phyloP scores from a whole-genome alignment of 2,329 filamentous ascomycete genomes.

The Calonectria pteridis region DNA sequence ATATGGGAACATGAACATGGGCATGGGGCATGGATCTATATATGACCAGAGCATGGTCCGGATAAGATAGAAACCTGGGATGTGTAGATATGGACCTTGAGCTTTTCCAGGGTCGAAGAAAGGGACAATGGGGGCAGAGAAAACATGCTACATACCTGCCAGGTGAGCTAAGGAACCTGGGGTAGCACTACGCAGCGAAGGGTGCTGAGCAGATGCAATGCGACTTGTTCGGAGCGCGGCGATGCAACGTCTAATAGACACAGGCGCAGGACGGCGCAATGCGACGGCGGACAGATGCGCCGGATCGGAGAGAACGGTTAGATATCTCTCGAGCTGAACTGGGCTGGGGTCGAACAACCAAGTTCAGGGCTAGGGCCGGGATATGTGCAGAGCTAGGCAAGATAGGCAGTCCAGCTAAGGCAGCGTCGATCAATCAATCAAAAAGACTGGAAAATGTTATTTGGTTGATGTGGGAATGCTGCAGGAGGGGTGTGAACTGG shows the following conservation, averaged over 20 bases:
- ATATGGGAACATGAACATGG: constrained; percentile 2
- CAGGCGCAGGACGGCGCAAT: constrained; percentile 36
- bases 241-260: constrained; percentile 34
- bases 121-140: neutral
- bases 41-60: constrained; percentile 2
- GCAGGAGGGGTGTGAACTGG: neutral
- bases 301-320: constrained; percentile 36
- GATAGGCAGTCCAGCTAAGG: constrained; percentile 20
- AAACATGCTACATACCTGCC: constrained; percentile 8
- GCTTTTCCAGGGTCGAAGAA: neutral
- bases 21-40: constrained; percentile 25
- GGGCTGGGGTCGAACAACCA: neutral
- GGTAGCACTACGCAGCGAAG: neutral
- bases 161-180: constrained; percentile 13
- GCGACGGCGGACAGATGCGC: constrained; percentile 36
- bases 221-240: constrained; percentile 29
- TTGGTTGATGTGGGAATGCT: neutral
- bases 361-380: neutral
- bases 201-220: constrained; percentile 22
- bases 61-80: constrained; percentile 20
- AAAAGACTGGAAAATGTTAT: neutral
- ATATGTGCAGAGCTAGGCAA: constrained; percentile 18
- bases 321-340: constrained; percentile 9
- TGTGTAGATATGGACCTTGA: neutral
- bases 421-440: constrained; percentile 12